Base-by-base conservation (phyloP, 2,329 filamentous ascomycete genomes). In the Sporothrix pseudoabietina region DNA sequence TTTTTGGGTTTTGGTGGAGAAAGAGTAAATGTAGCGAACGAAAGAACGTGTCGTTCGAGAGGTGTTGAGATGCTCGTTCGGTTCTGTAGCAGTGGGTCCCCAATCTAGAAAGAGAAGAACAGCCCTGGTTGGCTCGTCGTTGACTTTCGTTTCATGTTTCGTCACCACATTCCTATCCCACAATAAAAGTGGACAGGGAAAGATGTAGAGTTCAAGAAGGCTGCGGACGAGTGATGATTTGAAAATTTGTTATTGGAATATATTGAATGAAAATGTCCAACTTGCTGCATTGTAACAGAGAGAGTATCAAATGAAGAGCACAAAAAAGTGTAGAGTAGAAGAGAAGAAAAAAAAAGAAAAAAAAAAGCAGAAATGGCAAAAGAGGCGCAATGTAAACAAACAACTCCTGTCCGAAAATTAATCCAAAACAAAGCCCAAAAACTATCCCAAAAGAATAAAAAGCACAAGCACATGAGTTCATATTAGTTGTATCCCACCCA, bases 391-490 rank as follows among this genome's bases (percentile, higher is more conserved):
- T 63, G 9, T 63, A 68, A 68, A 41, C 32, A 32, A 69, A 30
- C 47, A 71, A 69, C 47, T 12, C 49, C 35, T 54, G 41, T 68
- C 32, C 30, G 22, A 69, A 19, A 47, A 26, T 49, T 47, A 55
- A 41, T 71, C 54, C 52, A 41, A 59, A 71, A 79, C 16, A 74
- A 75, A 10, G 74, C 77, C 75, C 78, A 49, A 70, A 41, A 32
- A n/a, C 3, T 54, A 39, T 30, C 26, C 47, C 32, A 55, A 44
- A 57, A 65, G 6, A 61, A 44, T 10, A 39, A 16, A 61, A 47
- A 72, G 22, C 57, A 47, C 44, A 69, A 32, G 26, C 57, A 61
- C 26, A 59, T 55, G 12, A 54, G 26, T 69, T 69, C 41, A 41
- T 72, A 59, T 19, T 22, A 54, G 57, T 52, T 65, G 22, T 63